Base-by-base conservation (phyloP, 352 stramenopile species). In the Globisporangium heterothallicum region DNA sequence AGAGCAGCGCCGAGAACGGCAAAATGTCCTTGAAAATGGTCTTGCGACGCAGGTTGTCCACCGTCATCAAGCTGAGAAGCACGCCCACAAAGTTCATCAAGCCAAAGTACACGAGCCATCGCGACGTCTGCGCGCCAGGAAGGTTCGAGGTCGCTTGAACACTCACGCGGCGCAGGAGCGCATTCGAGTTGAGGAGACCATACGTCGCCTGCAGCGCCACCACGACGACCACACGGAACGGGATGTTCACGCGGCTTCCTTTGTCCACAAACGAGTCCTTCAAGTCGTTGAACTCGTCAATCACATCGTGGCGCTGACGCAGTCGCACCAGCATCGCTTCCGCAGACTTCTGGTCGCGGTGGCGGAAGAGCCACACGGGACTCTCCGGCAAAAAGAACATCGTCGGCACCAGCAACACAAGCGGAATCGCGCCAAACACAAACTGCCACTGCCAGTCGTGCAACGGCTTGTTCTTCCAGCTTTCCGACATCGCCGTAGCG, bases 21-120 rank as follows among this genome's bases (percentile, higher is more conserved):
- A 94, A 46, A 42, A 92, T 80, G 42, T 92, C 84, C 59, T 94
- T 94, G 58, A 91, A 86, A 22, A 94, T 86, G 9, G 84, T 94
- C 64, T 94, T 94, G 56, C 84, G 81, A n/a, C 80, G 81, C 34
- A 94, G 56, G 42, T 78, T 92, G 54, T 94, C 84, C 10, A 94
- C 79, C 2, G 73, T 92, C 30, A 93, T 64, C 42, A 92, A 34
- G 32, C 81, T 86, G 54, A 93, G 19, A 6, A 86, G 22, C 1
- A 79, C 64, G 19, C 84, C 84, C 4, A 86, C 34, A 35, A 94
- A 78, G 19, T 66, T 85, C 75, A 86, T 88, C 18, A 80, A 50
- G 0, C 81, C 84, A 56, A 88, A 92, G 53, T 86, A 89, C 41
- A 89, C 71, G 53, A 79, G 64, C 84, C 84, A 94, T 49, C 74